Conservation (phyloP, 1,284 basidiomycete genomes). For the Pyrrhoderma lamaoense region DNA sequence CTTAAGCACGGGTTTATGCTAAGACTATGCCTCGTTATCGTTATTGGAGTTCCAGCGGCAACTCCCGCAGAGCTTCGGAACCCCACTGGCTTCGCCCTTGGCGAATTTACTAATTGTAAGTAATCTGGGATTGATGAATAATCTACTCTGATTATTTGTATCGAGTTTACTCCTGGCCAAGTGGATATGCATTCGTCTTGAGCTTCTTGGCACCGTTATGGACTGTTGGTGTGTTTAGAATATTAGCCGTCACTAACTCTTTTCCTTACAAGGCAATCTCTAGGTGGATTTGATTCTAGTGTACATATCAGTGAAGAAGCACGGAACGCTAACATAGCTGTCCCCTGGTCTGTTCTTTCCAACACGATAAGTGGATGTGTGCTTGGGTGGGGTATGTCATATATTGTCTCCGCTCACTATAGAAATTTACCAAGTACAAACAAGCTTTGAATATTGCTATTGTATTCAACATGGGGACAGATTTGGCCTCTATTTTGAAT, state of each 20-base stretch:
- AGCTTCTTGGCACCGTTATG: slow-evolving; percentile 45
- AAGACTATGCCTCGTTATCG: slow-evolving; percentile 35
- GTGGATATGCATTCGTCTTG: slow-evolving; percentile 41
- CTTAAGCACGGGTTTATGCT: neutral
- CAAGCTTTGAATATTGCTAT: slow-evolving; percentile 24
- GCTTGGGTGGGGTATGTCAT: slow-evolving; percentile 26
- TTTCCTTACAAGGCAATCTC: neutral
- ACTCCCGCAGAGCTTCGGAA: slow-evolving; percentile 38
- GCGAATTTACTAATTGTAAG: slow-evolving; percentile 31
- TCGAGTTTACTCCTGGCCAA: slow-evolving; percentile 41
- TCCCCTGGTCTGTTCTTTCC: slow-evolving; percentile 38
- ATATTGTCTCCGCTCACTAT: slow-evolving; percentile 17
- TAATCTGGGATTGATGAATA: neutral
- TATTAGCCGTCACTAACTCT: neutral
- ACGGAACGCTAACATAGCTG: slow-evolving; percentile 38
- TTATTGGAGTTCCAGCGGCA: slow-evolving; percentile 40
- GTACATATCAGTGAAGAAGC: slow-evolving; percentile 46
- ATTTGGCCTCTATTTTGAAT: slow-evolving; percentile 32
- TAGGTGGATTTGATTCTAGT: slow-evolving; percentile 36
- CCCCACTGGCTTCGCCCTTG: slow-evolving; percentile 34
- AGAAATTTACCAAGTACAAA: neutral
- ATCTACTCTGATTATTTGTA: neutral
- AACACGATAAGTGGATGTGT: slow-evolving; percentile 31
- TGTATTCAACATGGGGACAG: slow-evolving; percentile 30
- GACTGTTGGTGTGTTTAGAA: slow-evolving; percentile 30